Conservation (phyloP, 2,329 filamentous ascomycete genomes). For the Reticulascus tulasneorum region DNA sequence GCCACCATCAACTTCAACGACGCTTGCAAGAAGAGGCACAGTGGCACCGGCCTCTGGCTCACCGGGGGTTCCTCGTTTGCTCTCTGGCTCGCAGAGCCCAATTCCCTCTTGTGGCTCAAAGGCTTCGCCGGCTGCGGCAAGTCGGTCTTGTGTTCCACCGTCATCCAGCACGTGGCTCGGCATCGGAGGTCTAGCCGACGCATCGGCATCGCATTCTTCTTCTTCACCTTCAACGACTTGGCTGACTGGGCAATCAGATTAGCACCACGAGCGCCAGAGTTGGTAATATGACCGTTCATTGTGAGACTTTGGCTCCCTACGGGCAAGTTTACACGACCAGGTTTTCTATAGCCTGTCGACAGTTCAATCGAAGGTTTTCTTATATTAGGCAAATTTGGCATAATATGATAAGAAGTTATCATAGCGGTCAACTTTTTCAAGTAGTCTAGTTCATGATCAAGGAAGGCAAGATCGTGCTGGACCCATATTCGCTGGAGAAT, state of each 20-base stretch:
- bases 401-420: no score
- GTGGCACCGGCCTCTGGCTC: conserved; percentile 31
- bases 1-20: conserved; percentile 28
- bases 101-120: conserved; percentile 34
- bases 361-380: no score
- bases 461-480: conserved; percentile 26
- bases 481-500: conserved; percentile 27
- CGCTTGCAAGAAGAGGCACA: conserved; percentile 24
- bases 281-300: no score
- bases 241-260: no score
- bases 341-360: no score
- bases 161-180: conserved; percentile 24
- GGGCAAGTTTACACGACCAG: no score
- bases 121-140: conserved; percentile 37
- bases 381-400: no score
- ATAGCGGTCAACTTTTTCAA: conserved; percentile 8
- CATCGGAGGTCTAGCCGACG: conserved; percentile 15
- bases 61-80: conserved; percentile 17
- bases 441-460: conserved; percentile 15
- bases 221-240: conserved; percentile 36
- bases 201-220: conserved; percentile 32
- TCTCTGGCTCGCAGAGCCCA: conserved; percentile 20
- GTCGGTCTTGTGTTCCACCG: conserved; percentile 32
- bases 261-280: no score
- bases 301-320: no score